Evolutionary conservation across 2,329 filamentous ascomycete species (phyloP), one percentile per base, ranked within the genome.

Genomic region (Aspergillus vadensis): DNA sequence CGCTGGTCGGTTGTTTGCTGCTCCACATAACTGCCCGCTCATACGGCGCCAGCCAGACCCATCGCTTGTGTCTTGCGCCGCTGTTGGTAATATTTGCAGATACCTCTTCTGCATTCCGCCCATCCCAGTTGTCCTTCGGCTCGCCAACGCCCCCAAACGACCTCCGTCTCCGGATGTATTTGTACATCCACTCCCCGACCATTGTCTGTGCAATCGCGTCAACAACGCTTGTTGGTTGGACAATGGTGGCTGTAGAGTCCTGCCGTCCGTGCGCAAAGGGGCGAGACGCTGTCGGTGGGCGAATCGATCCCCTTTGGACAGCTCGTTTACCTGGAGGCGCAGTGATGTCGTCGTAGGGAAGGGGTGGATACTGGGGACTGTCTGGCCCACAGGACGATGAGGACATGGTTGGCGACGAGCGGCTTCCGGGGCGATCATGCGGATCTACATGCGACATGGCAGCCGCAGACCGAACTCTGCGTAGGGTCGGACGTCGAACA

Each of bases 41-140:
- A 72, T 99, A 98, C 2, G 95, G 95, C 17, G 94, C 95, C 64
- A 99, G 85, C 95, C 95, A 99, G 2, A 99, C 95, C 95, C 95
- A 99, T 75, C 95, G 86, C 80, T 93, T 97, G 75, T 99, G 95
- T 30, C 95, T 80, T 5, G 84, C 90, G 66, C 86, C 86, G 68
- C 84, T 86, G 65, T 81, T 84, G 19, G 80, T 82, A 61, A 90
- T 88, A 64, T 86, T 88, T 76, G 91, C 88, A 64, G 83, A 89
- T 64, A 90, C 86, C 70, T 92, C 88, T 64, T 86, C 86, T 38
- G 84, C 83, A 62, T 83, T 85, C 66, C 84, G 86, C 23, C 81
- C 83, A 48, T 83, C 82, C 72, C 81, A 82, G 21, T 64, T 69
- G 17, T 77, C 76, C 56, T 76, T 76, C 48, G 70, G 59, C 38